phyloP scores from a whole-genome alignment of 495 filamentous ascomycete genomes.

The Aspergillus nanangensis region DNA sequence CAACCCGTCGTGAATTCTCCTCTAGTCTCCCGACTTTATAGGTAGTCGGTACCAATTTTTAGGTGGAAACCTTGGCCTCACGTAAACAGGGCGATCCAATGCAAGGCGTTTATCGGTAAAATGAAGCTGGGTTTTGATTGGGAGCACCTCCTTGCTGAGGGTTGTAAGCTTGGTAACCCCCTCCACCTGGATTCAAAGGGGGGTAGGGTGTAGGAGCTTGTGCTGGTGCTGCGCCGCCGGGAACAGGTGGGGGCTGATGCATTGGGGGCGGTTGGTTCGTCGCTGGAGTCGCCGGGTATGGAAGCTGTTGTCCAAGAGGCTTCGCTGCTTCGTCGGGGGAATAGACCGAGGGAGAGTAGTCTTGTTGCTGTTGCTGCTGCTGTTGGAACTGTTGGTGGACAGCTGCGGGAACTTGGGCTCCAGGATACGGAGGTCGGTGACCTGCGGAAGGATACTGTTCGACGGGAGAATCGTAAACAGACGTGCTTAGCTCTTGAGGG shows the following conservation, averaged over 20 bases:
- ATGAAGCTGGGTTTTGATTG: constrained; percentile 38
- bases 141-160: constrained; percentile 29
- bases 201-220: constrained; percentile 35
- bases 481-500: constrained; percentile 82
- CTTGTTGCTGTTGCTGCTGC: constrained; percentile 27
- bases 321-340: constrained; percentile 50
- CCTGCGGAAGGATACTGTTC: constrained; percentile 29
- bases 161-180: constrained; percentile 51
- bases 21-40: too few relatives aligned
- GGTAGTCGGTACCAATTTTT: too few relatives aligned
- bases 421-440: constrained; percentile 44
- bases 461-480: constrained; percentile 75
- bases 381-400: constrained; percentile 37
- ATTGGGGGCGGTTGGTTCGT: constrained; percentile 46
- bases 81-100: too few relatives aligned
- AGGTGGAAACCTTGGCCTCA: too few relatives aligned
- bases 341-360: constrained; percentile 58
- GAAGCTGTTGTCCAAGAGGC: constrained; percentile 36
- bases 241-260: constrained; percentile 40
- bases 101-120: constrained; percentile 29
- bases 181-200: constrained; percentile 29
- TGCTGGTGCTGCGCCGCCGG: too few relatives aligned
- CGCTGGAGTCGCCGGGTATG: constrained; percentile 38
- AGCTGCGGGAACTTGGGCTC: constrained; percentile 31
- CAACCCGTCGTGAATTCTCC: too few relatives aligned